Evolutionary conservation across 2,329 filamentous ascomycete species (phyloP).

Genomic region (Diaporthe capsici): DNA sequence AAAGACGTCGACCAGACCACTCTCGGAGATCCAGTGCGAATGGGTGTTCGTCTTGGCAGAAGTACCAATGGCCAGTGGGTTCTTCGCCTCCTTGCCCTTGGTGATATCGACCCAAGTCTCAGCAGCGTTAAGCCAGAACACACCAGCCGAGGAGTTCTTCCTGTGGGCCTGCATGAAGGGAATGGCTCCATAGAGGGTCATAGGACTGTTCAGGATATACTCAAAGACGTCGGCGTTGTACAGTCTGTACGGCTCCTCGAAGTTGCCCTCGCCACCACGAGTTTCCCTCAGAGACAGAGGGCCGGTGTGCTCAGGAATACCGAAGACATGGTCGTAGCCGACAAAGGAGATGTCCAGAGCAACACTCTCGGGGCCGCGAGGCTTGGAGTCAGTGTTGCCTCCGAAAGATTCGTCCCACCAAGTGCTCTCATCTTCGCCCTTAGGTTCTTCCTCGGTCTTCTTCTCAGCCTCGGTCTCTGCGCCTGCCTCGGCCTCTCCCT

Average conservation of each 20-base stretch:
- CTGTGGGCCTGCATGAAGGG: slow-evolving; percentile 98
- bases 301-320: slow-evolving; percentile 93
- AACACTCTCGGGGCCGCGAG: slow-evolving; percentile 93
- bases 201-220: slow-evolving; percentile 95
- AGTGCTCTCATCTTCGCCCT: slow-evolving; percentile 83
- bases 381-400: slow-evolving; percentile 94
- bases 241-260: slow-evolving; percentile 90
- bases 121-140: slow-evolving; percentile 97
- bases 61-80: slow-evolving; percentile 82
- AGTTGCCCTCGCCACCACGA: slow-evolving; percentile 87
- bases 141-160: slow-evolving; percentile 91
- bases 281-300: slow-evolving; percentile 91
- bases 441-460: slow-evolving; percentile 50
- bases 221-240: slow-evolving; percentile 99
- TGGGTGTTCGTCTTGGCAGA: slow-evolving; percentile 81
- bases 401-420: slow-evolving; percentile 99
- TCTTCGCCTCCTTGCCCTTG: slow-evolving; percentile 81
- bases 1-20: slow-evolving; percentile 90
- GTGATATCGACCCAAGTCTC: slow-evolving; percentile 98
- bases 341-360: slow-evolving; percentile 93
- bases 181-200: slow-evolving; percentile 98
- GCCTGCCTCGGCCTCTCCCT: slow-evolving; percentile 58
- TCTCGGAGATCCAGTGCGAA: slow-evolving; percentile 97
- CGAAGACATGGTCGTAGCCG: slow-evolving; percentile 92
- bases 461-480: slow-evolving; percentile 58